Evolutionary conservation across 306 rosid genomes (phyloP).

Genomic region (Glycine latifolia): DNA sequence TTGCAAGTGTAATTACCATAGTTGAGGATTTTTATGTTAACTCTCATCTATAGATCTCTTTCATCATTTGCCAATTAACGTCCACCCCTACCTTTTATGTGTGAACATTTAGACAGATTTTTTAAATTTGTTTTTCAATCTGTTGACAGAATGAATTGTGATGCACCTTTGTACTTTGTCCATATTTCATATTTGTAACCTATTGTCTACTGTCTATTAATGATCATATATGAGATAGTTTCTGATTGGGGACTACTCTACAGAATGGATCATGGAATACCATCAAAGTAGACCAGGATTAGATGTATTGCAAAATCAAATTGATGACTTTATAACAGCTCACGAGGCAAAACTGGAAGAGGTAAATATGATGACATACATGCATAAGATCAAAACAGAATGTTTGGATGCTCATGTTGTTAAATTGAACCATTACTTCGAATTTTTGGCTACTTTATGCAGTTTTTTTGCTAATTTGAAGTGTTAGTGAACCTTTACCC

Average conservation of each 20-base stretch:
- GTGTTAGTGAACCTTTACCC: background rate
- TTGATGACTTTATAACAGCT: conserved; percentile 72
- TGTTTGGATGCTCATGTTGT: conserved; percentile 25
- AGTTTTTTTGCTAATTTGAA: conserved; percentile 3
- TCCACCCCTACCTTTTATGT: background rate
- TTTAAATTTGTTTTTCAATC: conserved; percentile 14
- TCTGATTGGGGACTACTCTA: conserved; percentile 41
- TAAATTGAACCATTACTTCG: background rate
- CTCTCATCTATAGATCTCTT: background rate
- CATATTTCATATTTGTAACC: background rate
- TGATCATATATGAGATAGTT: conserved; percentile 22
- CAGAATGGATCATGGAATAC: conserved; percentile 85
- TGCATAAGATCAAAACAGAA: background rate
- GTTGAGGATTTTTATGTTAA: background rate
- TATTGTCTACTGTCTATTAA: conserved; percentile 18
- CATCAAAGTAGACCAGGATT: conserved; percentile 77
- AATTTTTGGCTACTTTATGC: background rate
- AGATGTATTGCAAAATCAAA: conserved; percentile 67
- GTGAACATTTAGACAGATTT: background rate
- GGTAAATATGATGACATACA: conserved; percentile 51
- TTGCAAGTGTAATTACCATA: background rate
- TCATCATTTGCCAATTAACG: conserved; percentile 2
- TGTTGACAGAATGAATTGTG: conserved; percentile 8
- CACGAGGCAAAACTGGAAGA: conserved; percentile 74
- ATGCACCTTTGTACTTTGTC: conserved; percentile 12